Conservation (phyloP, 1,139 yeast species). For the Diutina scorzettiae region DNA sequence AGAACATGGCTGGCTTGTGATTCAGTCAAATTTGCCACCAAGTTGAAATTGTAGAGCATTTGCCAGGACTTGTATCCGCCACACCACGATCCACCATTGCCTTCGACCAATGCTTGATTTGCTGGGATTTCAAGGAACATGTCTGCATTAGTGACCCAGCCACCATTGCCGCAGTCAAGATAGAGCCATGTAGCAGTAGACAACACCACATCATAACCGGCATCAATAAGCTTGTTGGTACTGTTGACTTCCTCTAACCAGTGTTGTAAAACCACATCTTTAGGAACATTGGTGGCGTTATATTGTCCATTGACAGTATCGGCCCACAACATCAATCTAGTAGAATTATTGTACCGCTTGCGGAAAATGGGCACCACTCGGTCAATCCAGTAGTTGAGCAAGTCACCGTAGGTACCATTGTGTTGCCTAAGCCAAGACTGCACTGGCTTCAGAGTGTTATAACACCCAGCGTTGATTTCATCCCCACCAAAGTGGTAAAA, state of each 20-base stretch:
- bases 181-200: slow-evolving; percentile 27
- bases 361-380: slow-evolving; percentile 20
- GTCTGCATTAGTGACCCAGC: slow-evolving; percentile 28
- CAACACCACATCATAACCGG: slow-evolving; percentile 34
- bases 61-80: slow-evolving; percentile 41
- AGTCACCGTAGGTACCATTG: slow-evolving; percentile 18
- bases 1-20: slow-evolving; percentile 21
- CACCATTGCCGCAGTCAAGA: slow-evolving; percentile 38
- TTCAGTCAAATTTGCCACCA: slow-evolving; percentile 18
- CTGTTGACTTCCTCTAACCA: slow-evolving; percentile 18
- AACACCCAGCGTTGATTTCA: slow-evolving; percentile 28
- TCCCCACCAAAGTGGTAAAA: slow-evolving; percentile 37
- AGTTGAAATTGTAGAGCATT: slow-evolving; percentile 7
- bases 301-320: slow-evolving; percentile 21
- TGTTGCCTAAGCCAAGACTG: slow-evolving; percentile 20
- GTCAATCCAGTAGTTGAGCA: slow-evolving; percentile 30
- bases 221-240: slow-evolving; percentile 16
- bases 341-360: slow-evolving; percentile 11
- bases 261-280: slow-evolving; percentile 26
- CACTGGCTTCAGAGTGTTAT: slow-evolving; percentile 19
- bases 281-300: slow-evolving; percentile 17
- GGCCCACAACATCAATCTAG: slow-evolving; percentile 35
- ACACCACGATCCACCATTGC: slow-evolving; percentile 37
- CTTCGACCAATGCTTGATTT: slow-evolving; percentile 19
- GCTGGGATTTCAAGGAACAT: slow-evolving; percentile 19